Evolutionary conservation across 2,329 filamentous ascomycete species (phyloP), one percentile per base, ranked within the genome.

Genomic region (Exophiala alcalophila): DNA sequence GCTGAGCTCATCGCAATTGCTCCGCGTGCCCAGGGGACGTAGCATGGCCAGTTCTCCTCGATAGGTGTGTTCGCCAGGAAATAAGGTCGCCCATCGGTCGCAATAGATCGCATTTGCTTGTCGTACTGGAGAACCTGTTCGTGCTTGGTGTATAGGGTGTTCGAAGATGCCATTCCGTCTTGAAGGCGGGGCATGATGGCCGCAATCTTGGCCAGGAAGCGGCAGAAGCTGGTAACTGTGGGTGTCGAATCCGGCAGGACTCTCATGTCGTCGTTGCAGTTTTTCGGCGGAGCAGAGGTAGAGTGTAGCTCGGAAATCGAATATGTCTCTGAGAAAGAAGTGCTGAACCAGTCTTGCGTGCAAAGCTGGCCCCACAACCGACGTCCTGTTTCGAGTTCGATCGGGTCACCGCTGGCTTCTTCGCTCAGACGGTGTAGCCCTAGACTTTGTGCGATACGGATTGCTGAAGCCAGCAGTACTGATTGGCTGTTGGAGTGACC

Each of bases 401-500:
- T 35, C 2, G 53, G 25, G 15, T 49, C 30, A 4, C 53, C 49
- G n/a, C 50, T 34, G 4, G 53, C 32, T 1, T 57, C 53, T 5
- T 58, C 40, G 0, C 50, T 54, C 2, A 71, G 55, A 11, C 65
- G 57, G 40, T 76, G 70, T 5, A 75, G 55, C 0, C 68, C 70
- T 0, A 75, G 57, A 1, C 67, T 66, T 51, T 72, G 69, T 3
- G 69, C 70, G 27, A 75, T 71, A 3, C 69, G 61, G 6, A 69
- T 58, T 0, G 66, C 70, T 1, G 69, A 62, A 4, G 66, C 67
- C 8, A 73, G 60, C 23, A 70, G 60, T 1, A 72, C 68, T 3
- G 64, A 66, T 46, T 71, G 71, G 23, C 65, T 66, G 47, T 72
- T 73, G 2, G 69, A 70, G 24, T 66, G 67, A 2, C 72, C 72